phyloP scores from a whole-genome alignment of 129 eudicot species.

The Gnaphalium uliginosum region DNA sequence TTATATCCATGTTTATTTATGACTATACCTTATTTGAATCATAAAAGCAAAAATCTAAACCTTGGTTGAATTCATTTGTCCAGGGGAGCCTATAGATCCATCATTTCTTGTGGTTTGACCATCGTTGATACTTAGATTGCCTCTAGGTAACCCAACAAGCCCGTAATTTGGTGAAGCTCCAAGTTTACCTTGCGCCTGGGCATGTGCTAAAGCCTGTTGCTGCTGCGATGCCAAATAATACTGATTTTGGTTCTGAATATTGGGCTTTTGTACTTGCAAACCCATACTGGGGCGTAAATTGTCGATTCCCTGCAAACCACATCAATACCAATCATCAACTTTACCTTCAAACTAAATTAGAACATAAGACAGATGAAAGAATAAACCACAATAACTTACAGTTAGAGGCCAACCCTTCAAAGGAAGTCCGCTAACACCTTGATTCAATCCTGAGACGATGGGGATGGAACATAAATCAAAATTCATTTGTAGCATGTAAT shows the following conservation, averaged over 20 bases:
- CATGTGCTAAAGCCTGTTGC: conserved; percentile 55
- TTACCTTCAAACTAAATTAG: background rate
- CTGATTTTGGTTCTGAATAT: conserved; percentile 67
- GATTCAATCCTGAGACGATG: conserved; percentile 55
- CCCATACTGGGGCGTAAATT: conserved; percentile 57
- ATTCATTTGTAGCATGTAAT: background rate
- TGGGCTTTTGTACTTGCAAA: conserved; percentile 69
- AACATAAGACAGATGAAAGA: conserved; percentile 9
- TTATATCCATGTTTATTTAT: background rate
- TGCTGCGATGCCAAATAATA: conserved; percentile 73
- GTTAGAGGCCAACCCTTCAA: conserved; percentile 92
- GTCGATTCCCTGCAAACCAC: conserved; percentile 60
- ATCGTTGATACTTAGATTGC: conserved; percentile 65
- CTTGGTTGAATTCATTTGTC: conserved; percentile 77
- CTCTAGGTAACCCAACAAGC: conserved; percentile 75
- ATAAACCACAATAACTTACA: conserved; percentile 46
- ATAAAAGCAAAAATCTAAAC: conserved; percentile 27
- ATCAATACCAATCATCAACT: conserved; percentile 7
- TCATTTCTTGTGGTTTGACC: conserved; percentile 73
- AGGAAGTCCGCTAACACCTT: conserved; percentile 70
- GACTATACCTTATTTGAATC: background rate
- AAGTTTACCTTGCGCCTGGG: background rate
- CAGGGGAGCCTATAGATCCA: conserved; percentile 73
- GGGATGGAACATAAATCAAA: conserved; percentile 6
- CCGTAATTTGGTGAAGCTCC: conserved; percentile 63